A percentile compares a stretch with the other conserved stretches of the same genome.
Conservation (phyloP, 225 moss, liverwort and hornwort species). For the Pseudoscleropodium purum region DNA sequence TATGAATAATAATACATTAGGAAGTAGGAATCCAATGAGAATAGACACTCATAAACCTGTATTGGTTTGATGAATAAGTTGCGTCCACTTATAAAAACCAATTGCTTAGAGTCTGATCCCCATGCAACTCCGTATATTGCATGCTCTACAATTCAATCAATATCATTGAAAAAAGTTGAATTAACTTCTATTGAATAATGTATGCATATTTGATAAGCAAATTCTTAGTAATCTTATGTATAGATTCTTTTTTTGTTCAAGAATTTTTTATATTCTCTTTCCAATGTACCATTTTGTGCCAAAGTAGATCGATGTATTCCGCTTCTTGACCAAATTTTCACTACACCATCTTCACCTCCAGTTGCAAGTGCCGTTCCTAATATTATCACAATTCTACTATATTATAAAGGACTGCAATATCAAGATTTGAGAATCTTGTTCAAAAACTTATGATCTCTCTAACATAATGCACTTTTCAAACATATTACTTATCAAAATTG, state of each 20-base stretch:
- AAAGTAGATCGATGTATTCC: slow-evolving; percentile 91
- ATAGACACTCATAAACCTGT: slow-evolving; percentile 17
- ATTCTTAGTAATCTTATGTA: not conserved
- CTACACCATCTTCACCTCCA: slow-evolving; percentile 83
- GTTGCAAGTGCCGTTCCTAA: slow-evolving; percentile 85
- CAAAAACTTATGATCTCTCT: not conserved
- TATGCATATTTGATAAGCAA: not conserved
- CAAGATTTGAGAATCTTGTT: not conserved
- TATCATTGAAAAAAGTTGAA: not conserved
- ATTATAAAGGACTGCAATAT: not conserved
- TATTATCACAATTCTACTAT: not conserved
- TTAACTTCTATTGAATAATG: not conserved
- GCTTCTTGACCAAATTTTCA: slow-evolving; percentile 80
- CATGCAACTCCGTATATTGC: slow-evolving; percentile 77
- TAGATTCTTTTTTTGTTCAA: not conserved
- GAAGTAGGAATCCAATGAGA: not conserved
- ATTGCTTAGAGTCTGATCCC: slow-evolving; percentile 76
- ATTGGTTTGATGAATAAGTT: slow-evolving; percentile 65
- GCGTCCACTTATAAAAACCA: slow-evolving; percentile 63
- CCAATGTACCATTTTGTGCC: slow-evolving; percentile 50
- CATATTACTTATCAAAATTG: not conserved
- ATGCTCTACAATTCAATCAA: slow-evolving; percentile 22
- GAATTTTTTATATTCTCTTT: not conserved
- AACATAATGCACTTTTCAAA: not conserved
- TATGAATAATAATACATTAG: not conserved